Base-by-base conservation (phyloP, 305 asterid species). In the Coffea humblotiana region DNA sequence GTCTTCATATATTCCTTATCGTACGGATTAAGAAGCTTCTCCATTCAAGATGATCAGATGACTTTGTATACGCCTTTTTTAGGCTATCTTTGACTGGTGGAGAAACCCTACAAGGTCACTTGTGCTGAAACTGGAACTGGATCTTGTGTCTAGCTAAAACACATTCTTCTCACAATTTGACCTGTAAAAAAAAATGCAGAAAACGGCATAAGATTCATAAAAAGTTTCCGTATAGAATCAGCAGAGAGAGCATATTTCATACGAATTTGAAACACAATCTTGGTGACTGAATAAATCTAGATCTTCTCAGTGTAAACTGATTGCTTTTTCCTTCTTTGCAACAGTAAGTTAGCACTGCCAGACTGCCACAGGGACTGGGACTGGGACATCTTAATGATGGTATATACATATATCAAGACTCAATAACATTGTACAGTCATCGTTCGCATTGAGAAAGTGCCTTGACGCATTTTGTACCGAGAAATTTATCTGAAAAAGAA, bases 1-100 rank as follows among this genome's bases (percentile, higher is more conserved):
- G 91, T 88, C 88, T 88, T 94, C 96, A 94, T 90, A 86, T 60
- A 89, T 71, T 93, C 96, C 88, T 81, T 93, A 82, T 93, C 95
- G 83, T 87, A 89, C 19, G 83, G 86, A 85, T 89, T 89, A 48
- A 86, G 72, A 84, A 89, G 87, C 90, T 87, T 91, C 88, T 89
- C 98, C 96, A 93, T 93, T 54, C 69, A 68, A 67, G 66, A 47
- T 3, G 4, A 3, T n/a, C 47, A n/a, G 40, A 76, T n/a, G 47
- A 29, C 48, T 21, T 18, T 74, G 5, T 68, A 15, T 6, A 40
- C 12, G 14, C 29, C 40, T 27, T 27, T 37, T 63, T 0, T 69
- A 40, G 25, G 29, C n/a, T 16, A 40, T 40, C 29, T 7, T 27
- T 69, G 29, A 69, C 51, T 7, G 43, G 43, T 9, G 73, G 21